Evolutionary conservation across 1,284 basidiomycete species (phyloP), one percentile per base, ranked within the genome.

Genomic region (Tylopilus sp.): DNA sequence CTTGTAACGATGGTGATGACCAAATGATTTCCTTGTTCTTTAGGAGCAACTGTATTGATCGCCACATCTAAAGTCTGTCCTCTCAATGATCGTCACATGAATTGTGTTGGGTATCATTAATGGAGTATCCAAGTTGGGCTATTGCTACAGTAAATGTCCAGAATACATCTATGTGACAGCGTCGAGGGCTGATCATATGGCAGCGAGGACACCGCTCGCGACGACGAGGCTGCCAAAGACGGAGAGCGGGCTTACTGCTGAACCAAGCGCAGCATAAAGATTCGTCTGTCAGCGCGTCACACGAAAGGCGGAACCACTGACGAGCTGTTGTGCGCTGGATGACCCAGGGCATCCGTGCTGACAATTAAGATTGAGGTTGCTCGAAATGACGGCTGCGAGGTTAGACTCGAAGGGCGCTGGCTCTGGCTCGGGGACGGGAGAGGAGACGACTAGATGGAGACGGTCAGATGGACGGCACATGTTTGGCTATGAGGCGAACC

Each of bases 331-430:
- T 26, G 48, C 53, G 36, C 59, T 59, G 1, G 49, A 46, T 23
- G 65, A 46, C 0, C 29, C 53, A 1, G 45, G 2, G 23, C 66
- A 67, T 23, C 63, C 65, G 5, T 67, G 29, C 11, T 44, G 35
- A 33, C 63, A 65, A n/a, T 36, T 53, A 10, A 64, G 46, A 21
- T 63, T 59, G 16, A 53, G 44, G 44, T 67, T 65, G 37, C 48
- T 66, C 16, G 49, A 41, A 6, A 65, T 9, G 48, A 57, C 35
- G 4, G 42, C 10, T 3, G 61, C 34, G 11, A 60, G 19, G 2
- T 1, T n/a, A 3, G 61, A 11, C 23, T 62, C 59, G 42, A 64
- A 53, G 12, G 59, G 61, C 10, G 50, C 54, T 12, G 61, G 60
- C 11, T 59, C 55, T 25, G 58, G 58, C 4, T 48, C 58, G 5